A percentile compares a stretch with the other conserved stretches of the same genome.
phyloP scores from a whole-genome alignment of 768 basidiomycete species.

The Panaeolus papilionaceus region DNA sequence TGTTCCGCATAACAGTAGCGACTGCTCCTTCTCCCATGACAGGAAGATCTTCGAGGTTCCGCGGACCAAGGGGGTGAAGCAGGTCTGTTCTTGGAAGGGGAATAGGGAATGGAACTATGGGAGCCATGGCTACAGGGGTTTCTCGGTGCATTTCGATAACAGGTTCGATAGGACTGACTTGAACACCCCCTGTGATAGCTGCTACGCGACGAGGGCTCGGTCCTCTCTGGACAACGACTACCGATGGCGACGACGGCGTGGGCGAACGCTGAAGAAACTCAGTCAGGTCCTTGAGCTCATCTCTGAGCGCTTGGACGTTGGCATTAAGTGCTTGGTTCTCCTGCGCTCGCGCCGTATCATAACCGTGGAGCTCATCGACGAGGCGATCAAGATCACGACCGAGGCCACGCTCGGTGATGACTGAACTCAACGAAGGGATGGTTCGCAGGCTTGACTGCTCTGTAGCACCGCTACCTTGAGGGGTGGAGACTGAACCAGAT shows the following conservation, averaged over 20 bases:
- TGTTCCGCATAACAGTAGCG: constrained; percentile 40
- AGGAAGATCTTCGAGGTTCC: constrained; percentile 26
- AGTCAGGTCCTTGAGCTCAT: constrained; percentile 70
- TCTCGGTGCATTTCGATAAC: not conserved
- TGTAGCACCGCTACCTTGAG: constrained; percentile 42
- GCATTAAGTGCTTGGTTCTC: constrained; percentile 70
- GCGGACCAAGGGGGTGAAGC: constrained; percentile 32
- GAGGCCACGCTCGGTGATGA: constrained; percentile 55
- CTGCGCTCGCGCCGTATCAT: constrained; percentile 62
- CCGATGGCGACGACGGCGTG: constrained; percentile 32
- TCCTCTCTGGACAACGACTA: constrained; percentile 16
- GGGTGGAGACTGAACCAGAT: constrained; percentile 44
- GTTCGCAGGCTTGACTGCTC: constrained; percentile 42
- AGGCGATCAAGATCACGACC: constrained; percentile 54
- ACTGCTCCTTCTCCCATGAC: constrained; percentile 7
- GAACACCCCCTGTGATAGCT: constrained; percentile 23
- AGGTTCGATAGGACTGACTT: not conserved
- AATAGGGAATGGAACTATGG: constrained; percentile 14
- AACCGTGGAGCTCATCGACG: constrained; percentile 60
- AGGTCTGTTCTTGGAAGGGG: constrained; percentile 16
- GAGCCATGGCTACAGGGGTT: not conserved
- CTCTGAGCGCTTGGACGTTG: constrained; percentile 72
- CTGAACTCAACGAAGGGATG: constrained; percentile 41
- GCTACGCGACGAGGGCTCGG: constrained; percentile 6
- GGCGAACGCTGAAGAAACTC: constrained; percentile 56